phyloP scores from a whole-genome alignment of 768 basidiomycete genomes.

The Dictyophora rubrovolvata region DNA sequence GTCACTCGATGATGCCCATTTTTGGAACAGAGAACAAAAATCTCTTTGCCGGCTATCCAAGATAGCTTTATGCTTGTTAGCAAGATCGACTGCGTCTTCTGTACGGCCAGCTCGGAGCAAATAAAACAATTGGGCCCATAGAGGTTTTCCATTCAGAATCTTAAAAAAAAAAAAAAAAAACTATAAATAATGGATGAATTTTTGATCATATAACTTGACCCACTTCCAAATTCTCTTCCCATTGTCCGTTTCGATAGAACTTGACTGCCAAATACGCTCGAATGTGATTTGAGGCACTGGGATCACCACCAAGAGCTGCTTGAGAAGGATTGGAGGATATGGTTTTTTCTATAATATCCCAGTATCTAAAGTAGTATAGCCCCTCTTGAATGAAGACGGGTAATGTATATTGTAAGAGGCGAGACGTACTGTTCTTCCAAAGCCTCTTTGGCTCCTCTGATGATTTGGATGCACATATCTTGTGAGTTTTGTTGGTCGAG shows the following conservation, averaged over 20 bases:
- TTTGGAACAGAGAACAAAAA: slow-evolving; percentile 73
- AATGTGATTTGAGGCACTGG: slow-evolving; percentile 81
- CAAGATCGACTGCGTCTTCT: slow-evolving; percentile 72
- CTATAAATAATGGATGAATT: background rate
- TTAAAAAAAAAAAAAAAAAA: slow-evolving; percentile 20
- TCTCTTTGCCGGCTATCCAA: slow-evolving; percentile 71
- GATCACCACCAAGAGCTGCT: slow-evolving; percentile 84
- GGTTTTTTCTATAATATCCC: slow-evolving; percentile 72
- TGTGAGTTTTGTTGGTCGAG: slow-evolving; percentile 51
- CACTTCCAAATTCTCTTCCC: slow-evolving; percentile 86
- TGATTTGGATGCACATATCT: slow-evolving; percentile 69
- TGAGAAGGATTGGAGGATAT: slow-evolving; percentile 75
- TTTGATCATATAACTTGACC: slow-evolving; percentile 13
- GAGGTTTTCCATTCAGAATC: slow-evolving; percentile 76
- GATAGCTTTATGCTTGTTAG: slow-evolving; percentile 54
- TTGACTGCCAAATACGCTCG: slow-evolving; percentile 76
- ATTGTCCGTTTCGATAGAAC: slow-evolving; percentile 70
- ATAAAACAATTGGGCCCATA: slow-evolving; percentile 94
- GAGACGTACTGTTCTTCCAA: slow-evolving; percentile 65
- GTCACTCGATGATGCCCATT: slow-evolving; percentile 76
- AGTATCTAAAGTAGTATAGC: slow-evolving; percentile 31
- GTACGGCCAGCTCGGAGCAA: slow-evolving; percentile 79
- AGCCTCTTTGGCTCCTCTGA: slow-evolving; percentile 65
- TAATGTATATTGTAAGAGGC: background rate
- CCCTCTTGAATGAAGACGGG: background rate